Percentiles rank a stretch among this genome's conserved stretches.
phyloP scores from a whole-genome alignment of 805 yeast genomes.

The Sporopachydermia lactativora region DNA sequence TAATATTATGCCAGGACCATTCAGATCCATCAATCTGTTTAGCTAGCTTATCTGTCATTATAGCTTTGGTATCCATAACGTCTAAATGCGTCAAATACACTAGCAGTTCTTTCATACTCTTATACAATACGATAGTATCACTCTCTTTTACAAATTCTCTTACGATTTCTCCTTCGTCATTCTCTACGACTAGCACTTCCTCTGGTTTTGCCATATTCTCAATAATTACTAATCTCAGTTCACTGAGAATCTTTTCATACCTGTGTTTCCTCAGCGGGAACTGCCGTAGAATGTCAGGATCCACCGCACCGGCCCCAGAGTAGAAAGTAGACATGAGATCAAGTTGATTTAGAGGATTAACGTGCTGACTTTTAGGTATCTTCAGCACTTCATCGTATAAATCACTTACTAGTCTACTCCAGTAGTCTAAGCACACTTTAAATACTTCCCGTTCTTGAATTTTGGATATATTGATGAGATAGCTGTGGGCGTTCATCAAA shows the following conservation, averaged over 20 bases:
- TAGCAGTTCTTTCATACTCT: slow-evolving; percentile 88
- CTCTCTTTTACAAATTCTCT: slow-evolving; percentile 94
- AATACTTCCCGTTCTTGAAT: slow-evolving; percentile 93
- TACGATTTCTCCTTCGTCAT: slow-evolving; percentile 98
- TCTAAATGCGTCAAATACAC: slow-evolving; percentile 93
- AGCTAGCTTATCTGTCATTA: slow-evolving; percentile 84
- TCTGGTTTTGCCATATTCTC: slow-evolving; percentile 98
- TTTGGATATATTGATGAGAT: slow-evolving; percentile 70
- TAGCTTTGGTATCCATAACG: slow-evolving; percentile 84
- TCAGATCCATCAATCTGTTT: slow-evolving; percentile 91
- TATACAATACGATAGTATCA: slow-evolving; percentile 91
- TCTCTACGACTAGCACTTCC: slow-evolving; percentile 92
- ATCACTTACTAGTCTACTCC: slow-evolving; percentile 76
- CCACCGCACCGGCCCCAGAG: slow-evolving; percentile 61
- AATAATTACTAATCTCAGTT: slow-evolving; percentile 81
- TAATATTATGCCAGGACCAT: slow-evolving; percentile 98
- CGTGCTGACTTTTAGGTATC: slow-evolving; percentile 47
- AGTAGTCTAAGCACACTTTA: slow-evolving; percentile 90
- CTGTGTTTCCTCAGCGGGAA: slow-evolving; percentile 78
- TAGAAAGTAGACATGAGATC: slow-evolving; percentile 20
- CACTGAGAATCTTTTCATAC: slow-evolving; percentile 66
- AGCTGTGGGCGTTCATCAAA: slow-evolving; percentile 59
- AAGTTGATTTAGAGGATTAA: background rate
- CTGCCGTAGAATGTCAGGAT: slow-evolving; percentile 64
- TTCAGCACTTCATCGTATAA: slow-evolving; percentile 77